A percentile compares a stretch with the other conserved stretches of the same genome.
Conservation (phyloP, 176 grass and related monocot species). For the Pontederia paniculata region DNA sequence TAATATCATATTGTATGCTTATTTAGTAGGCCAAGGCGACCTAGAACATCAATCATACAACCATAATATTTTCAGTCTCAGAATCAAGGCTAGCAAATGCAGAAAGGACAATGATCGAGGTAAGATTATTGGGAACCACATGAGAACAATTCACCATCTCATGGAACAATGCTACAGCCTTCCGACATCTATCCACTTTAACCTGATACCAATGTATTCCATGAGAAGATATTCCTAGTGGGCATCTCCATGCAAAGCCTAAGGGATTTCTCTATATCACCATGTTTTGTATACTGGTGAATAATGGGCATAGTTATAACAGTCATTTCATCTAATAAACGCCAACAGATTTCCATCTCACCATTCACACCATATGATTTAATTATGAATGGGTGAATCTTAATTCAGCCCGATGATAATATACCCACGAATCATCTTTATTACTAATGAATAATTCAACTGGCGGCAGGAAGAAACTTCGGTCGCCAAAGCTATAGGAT, state of each 20-base stretch:
- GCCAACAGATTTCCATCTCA: slow-evolving; percentile 24
- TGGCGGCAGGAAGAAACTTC: slow-evolving; percentile 24
- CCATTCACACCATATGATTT: slow-evolving; percentile 31
- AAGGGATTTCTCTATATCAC: slow-evolving; percentile 15
- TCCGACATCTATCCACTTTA: too few relatives aligned
- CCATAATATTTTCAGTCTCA: slow-evolving; percentile 63
- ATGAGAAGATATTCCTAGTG: slow-evolving; percentile 15
- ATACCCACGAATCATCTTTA: slow-evolving; percentile 43
- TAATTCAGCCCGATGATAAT: slow-evolving; percentile 30
- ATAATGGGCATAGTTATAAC: slow-evolving; percentile 50
- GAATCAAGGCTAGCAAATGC: slow-evolving; percentile 25
- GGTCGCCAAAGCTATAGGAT: slow-evolving; percentile 37
- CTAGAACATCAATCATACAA: slow-evolving; percentile 75
- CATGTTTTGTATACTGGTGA: slow-evolving; percentile 57
- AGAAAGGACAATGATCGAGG: too few relatives aligned
- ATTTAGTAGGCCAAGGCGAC: slow-evolving; percentile 43
- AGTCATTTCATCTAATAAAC: slow-evolving; percentile 30
- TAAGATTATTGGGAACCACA: too few relatives aligned
- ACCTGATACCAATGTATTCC: too few relatives aligned
- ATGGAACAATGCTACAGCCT: too few relatives aligned
- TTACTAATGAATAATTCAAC: neutral
- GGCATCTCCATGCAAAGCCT: slow-evolving; percentile 1
- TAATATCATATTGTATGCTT: slow-evolving; percentile 52
- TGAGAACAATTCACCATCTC: too few relatives aligned
- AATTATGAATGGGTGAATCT: slow-evolving; percentile 42